Evolutionary conservation across 1,139 yeast genomes (phyloP).

Genomic region (Pichia inconspicua): DNA sequence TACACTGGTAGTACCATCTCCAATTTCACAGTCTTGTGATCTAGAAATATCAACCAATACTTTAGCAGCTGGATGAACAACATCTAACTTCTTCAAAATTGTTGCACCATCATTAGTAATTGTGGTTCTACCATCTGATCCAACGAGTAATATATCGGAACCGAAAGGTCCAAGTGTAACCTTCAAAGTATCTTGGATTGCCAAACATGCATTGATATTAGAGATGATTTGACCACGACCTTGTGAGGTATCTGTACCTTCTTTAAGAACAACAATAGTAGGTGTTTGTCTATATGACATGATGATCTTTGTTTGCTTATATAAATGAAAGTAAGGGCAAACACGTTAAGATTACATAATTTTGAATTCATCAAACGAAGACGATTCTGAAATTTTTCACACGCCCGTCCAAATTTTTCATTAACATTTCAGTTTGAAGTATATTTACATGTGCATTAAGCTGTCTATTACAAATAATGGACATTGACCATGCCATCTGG

Average conservation of each 20-base stretch:
- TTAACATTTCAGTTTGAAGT: not conserved
- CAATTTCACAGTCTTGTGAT: constrained; percentile 98
- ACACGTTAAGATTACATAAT: not conserved
- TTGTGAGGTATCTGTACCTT: constrained; percentile 95
- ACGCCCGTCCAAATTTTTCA: not conserved
- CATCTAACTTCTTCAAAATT: constrained; percentile 80
- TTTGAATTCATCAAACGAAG: not conserved
- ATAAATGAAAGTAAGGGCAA: not conserved
- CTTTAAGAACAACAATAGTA: constrained; percentile 92
- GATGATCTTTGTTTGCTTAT: not conserved
- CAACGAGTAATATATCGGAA: constrained; percentile 84
- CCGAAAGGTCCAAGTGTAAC: constrained; percentile 98
- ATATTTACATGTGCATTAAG: not conserved
- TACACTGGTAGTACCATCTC: constrained; percentile 97
- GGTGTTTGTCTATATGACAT: constrained; percentile 96
- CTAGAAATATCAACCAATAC: constrained; percentile 91
- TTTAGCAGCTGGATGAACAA: constrained; percentile 97
- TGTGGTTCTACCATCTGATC: constrained; percentile 78
- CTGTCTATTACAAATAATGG: constrained; percentile 32
- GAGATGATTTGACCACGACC: constrained; percentile 93
- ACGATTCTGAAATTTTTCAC: not conserved
- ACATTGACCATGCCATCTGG: constrained; percentile 49
- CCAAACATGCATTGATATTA: constrained; percentile 93
- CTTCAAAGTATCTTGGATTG: constrained; percentile 90
- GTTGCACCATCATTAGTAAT: constrained; percentile 99